These are phyloP conservation scores for Periconia macrospinosa DNA, from an alignment of 2,329 filamentous ascomycete species.

Conservation along the genomic window DNA sequence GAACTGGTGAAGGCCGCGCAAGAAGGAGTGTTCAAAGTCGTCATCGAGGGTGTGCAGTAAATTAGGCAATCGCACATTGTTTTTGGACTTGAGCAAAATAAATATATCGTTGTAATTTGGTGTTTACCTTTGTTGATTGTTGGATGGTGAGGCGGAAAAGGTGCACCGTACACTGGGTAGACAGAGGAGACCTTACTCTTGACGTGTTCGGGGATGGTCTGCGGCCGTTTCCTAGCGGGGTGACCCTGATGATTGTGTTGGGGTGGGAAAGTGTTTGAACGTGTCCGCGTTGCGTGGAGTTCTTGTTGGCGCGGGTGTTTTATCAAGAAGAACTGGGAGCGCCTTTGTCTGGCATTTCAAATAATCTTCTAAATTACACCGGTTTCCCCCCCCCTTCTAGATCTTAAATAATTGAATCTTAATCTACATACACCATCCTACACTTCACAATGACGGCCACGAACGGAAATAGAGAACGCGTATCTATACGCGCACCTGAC, in stretches of 20 bases:
- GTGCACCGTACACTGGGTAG: not conserved
- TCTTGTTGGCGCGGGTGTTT: not conserved
- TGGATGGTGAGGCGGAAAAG: not conserved
- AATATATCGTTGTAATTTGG: no score
- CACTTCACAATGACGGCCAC: constrained; percentile 2
- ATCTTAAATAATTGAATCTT: not conserved
- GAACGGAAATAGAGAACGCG: constrained; percentile 3
- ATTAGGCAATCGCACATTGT: constrained; percentile 30
- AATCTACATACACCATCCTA: not conserved
- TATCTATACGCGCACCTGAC: constrained; percentile 4
- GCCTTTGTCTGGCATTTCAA: not conserved
- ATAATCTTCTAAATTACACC: not conserved
- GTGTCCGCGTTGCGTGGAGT: not conserved
- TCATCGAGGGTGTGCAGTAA: constrained; percentile 50
- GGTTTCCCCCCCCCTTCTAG: not conserved
- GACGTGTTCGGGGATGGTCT: not conserved
- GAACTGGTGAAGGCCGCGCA: constrained; percentile 44
- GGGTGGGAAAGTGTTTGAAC: not conserved
- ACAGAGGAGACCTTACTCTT: not conserved
- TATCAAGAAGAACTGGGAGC: not conserved
- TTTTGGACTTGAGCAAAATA: not conserved
- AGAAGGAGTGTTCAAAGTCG: constrained; percentile 48
- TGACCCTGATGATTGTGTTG: not conserved
- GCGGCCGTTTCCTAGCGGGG: not conserved
- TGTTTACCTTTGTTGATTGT: not conserved